These are phyloP conservation scores for Pholiota molesta DNA, from an alignment of 768 basidiomycete genomes.

Conservation along the genomic window DNA sequence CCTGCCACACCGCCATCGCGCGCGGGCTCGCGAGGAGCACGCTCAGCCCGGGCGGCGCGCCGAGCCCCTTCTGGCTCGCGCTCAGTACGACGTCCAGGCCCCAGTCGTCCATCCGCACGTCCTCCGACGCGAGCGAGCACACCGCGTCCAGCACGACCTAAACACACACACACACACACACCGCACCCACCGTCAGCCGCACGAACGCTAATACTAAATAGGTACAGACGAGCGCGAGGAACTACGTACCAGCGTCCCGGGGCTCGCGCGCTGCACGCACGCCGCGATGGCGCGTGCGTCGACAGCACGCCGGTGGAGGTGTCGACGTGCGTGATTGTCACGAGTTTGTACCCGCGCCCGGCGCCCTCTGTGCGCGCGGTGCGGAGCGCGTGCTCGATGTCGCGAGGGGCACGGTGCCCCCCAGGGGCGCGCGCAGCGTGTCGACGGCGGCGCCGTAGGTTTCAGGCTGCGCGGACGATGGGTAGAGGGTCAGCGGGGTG, in stretches of 20 bases:
- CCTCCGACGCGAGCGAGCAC: conserved; percentile 91
- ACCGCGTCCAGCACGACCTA: conserved; percentile 83
- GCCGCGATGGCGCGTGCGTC: conserved; percentile 69
- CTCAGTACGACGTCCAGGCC: conserved; percentile 79
- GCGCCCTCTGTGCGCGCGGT: conserved; percentile 11
- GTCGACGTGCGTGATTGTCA: conserved; percentile 91
- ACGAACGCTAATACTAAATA: too few species aligned
- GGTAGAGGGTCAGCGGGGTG: too few species aligned
- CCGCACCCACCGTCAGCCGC: too few species aligned
- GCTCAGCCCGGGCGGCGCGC: conserved; percentile 84
- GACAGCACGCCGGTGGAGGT: conserved; percentile 87
- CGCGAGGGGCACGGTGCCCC: conserved; percentile 57
- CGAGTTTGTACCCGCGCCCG: conserved; percentile 61
- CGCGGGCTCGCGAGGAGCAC: conserved; percentile 74
- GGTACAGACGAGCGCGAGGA: too few species aligned
- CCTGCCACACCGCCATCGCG: conserved; percentile 57
- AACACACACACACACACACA: background rate
- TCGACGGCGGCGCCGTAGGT: conserved; percentile 83
- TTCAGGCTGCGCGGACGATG: conserved; percentile 49
- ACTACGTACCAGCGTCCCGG: conserved; percentile 67
- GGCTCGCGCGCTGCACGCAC: conserved; percentile 70
- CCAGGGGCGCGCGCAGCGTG: conserved; percentile 71
- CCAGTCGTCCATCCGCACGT: conserved; percentile 89
- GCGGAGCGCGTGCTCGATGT: conserved; percentile 61
- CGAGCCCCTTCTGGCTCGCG: conserved; percentile 86